Base-by-base conservation (phyloP, 208 protist species). In the Leishmania lainsoni region DNA sequence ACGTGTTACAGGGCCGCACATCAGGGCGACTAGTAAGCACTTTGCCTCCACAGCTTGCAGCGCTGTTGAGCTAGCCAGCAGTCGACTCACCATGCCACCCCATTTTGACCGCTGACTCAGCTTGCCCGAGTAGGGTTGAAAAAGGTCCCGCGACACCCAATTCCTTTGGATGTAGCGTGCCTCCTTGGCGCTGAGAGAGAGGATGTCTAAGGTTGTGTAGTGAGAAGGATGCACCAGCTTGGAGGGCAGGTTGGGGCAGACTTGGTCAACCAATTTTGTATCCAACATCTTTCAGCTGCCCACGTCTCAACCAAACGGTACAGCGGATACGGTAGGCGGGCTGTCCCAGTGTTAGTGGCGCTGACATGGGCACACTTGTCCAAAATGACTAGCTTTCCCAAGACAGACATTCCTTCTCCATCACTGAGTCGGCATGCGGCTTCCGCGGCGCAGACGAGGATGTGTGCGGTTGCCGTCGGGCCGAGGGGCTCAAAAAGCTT, bases 331-430 rank as follows among this genome's bases (percentile, higher is more conserved):
- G 84, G 80, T n/a, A 87, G 39, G 35, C 49, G 80, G 14, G 75
- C 56, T 39, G 81, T 66, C 35, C 76, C 76, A 5, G 12, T 45
- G 0, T 56, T 45, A 35, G n/a, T 59, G 35, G 71, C 39, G 8
- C 22, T 42, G 17, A 32, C 35, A 71, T 71, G 51, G 14, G 76
- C 61, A 63, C 81, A 80, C 75, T 85, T 83, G 45, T 81, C 82
- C 6, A 86, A 70, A 51, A 81, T 74, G 29, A 74, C 49, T 2
- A 90, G 14, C 12, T 87, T 90, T 58, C 87, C 87, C 29, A 85
- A 59, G 14, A 74, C 16, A 0, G 81, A 78, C 2, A 87, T 70
- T 39, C 83, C 87, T 14, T 81, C 81, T 8, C 63, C 39, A 20
- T 69, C 52, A 17, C 69, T 10, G 5, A 90, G 42, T 29, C 76